Base-by-base conservation (phyloP, 2,329 filamentous ascomycete genomes). In the Cadophora sp. region DNA sequence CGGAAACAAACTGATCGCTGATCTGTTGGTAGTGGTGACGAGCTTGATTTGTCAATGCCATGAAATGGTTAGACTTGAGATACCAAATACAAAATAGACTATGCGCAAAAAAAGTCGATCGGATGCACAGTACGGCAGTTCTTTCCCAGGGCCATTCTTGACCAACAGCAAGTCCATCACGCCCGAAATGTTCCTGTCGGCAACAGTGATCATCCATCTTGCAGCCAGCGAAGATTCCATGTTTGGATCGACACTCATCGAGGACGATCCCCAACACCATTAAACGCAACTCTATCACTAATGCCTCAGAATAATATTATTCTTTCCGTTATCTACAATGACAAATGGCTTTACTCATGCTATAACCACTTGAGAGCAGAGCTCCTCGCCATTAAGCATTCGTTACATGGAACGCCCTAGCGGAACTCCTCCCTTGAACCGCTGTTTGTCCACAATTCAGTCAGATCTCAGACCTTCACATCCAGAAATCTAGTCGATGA, bases 201-300 rank as follows among this genome's bases (percentile, higher is more conserved):
- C 24, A 26, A 29, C 26, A 31, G 26, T 19, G 50, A 59, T 58
- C 55, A 26, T 22, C 55, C 55, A 40, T 37, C 31, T 24, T 59
- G n/a, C 55, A 59, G 55, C 34, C 24, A 53, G 26, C 14, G 50
- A 53, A 53, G 50, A 53, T 53, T 26, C 50, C 31, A 40, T 59
- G 31, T 24, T 40, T 7, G 11, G 55, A 59, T 40, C 4, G 22
- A 26, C 31, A 43, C 22, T 19, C 31, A 16, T 16, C n/a, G 16
- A 24, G n/a, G 4, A 22, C 7, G 31, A 43, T 59, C 31, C 19
- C 22, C 51, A 29, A 40, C 22, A 3, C 11, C 34, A 40, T 22
- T n/a, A 40, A 40, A 40, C 11, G 14, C 37, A 40, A 2, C 16
- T 16, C 26, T 27, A 26, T 31, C 26, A 29, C 11, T 26, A 8